A percentile compares a stretch with the other conserved stretches of the same genome.
Evolutionary conservation across 169 alveolate genomes (phyloP).

Genomic region (Plasmodium relictum): DNA sequence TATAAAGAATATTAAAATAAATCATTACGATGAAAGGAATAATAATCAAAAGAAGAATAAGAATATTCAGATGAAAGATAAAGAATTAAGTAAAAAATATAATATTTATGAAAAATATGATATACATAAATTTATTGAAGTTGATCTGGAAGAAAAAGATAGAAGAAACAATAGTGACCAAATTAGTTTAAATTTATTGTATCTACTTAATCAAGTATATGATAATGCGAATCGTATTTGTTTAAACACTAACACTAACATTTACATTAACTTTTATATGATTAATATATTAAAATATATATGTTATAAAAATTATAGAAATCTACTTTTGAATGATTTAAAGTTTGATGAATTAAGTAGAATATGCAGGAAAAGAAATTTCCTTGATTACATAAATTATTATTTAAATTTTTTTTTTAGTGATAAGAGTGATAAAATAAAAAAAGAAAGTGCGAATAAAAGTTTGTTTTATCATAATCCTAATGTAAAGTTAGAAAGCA

Average conservation of each 20-base stretch:
- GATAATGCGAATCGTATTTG: slow-evolving; percentile 50
- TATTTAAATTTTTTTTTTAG: slow-evolving; percentile 1
- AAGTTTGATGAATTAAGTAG: slow-evolving; percentile 10
- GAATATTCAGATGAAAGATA: neutral
- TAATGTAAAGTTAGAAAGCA: neutral
- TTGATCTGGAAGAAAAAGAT: too few relatives aligned
- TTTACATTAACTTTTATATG: slow-evolving; percentile 31
- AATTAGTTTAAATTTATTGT: slow-evolving; percentile 27
- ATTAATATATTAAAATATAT: slow-evolving; percentile 51
- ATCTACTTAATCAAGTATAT: slow-evolving; percentile 43
- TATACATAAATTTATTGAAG: slow-evolving; percentile 26
- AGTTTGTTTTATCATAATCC: neutral
- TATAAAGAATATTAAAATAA: neutral
- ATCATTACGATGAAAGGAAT: neutral
- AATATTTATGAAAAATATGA: slow-evolving; percentile 45
- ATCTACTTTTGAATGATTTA: neutral
- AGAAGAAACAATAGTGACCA: neutral
- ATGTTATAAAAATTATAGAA: slow-evolving; percentile 24
- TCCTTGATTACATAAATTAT: slow-evolving; percentile 12
- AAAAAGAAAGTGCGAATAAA: neutral
- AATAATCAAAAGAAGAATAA: neutral
- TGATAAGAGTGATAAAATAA: neutral
- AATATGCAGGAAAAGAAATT: slow-evolving; percentile 2
- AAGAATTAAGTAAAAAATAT: neutral
- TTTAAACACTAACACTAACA: slow-evolving; percentile 46